Evolutionary conservation across 495 filamentous ascomycete species (phyloP).

Genomic region (Penicillium psychrofluorescens): DNA sequence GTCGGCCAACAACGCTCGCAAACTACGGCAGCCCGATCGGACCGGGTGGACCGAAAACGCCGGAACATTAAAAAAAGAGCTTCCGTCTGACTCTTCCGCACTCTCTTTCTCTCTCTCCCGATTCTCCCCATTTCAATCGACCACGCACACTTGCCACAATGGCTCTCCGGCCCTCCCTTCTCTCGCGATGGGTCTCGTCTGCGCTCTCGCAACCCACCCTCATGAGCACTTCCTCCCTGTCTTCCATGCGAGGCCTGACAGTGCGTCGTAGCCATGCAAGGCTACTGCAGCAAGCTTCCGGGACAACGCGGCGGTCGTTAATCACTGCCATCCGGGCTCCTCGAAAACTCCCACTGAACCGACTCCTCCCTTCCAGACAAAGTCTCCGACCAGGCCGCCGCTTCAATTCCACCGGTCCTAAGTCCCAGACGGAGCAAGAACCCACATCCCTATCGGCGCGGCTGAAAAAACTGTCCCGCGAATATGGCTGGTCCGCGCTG

Average conservation of each 20-base stretch:
- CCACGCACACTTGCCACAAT: conserved; percentile 4
- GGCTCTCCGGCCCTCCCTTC: conserved; percentile 10
- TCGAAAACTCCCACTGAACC: too few species aligned
- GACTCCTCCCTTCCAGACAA: background rate
- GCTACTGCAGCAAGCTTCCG: background rate
- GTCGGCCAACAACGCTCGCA: too few species aligned
- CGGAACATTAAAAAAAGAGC: conserved; percentile 5
- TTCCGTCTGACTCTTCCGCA: background rate
- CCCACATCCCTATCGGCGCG: conserved; percentile 56
- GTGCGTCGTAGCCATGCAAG: background rate
- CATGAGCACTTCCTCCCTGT: background rate
- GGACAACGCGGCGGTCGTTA: conserved; percentile 3
- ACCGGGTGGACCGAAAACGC: conserved; percentile 8
- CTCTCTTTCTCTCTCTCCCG: background rate
- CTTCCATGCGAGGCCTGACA: background rate
- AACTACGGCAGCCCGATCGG: conserved; percentile 1
- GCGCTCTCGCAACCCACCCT: conserved; percentile 7
- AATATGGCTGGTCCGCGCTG: conserved; percentile 93
- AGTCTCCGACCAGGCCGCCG: conserved; percentile 11
- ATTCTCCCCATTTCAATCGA: background rate
- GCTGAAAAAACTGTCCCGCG: conserved; percentile 74
- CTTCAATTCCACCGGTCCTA: conserved; percentile 19
- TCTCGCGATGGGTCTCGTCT: conserved; percentile 18
- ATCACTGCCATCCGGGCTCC: background rate
- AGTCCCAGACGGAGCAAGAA: conserved; percentile 18